Evolutionary conservation across 2,329 filamentous ascomycete genomes (phyloP), one percentile per base, ranked within the genome.

Genomic region (Pseudocercospora fuligena): DNA sequence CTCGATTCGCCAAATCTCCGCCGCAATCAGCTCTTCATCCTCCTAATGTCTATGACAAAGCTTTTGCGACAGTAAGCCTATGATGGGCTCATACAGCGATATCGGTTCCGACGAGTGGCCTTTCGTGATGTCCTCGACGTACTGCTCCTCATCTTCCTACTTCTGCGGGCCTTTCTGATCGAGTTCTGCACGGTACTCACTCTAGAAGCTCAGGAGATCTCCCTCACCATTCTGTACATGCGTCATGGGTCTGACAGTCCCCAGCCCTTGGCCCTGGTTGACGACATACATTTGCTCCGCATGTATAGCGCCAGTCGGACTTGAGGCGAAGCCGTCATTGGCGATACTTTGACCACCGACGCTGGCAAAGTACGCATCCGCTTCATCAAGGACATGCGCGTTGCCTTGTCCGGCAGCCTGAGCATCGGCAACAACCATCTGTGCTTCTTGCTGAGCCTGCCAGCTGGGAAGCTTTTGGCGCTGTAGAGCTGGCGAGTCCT

Each of bases 351-450:
- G 89, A 77, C 90, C 87, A 66, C 82, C 87, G 1, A 90, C 89
- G 53, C 89, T 90, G 16, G 91, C 89, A 79, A 97, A 98, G 80
- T 97, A 97, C 16, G 90, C 88, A 75, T 97, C 94, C 9, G 94
- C 94, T 63, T 95, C 93, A 74, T 86, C 91, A 40, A 96, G 71
- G 11, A 77, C 75, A 49, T 74, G 70, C 3, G 65, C 68, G 46
- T 72, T 73, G 5, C 63, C 60, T 36, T 66, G 63, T 27, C 58
- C 66, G 4, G 65, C 65, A 33, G 63, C 66, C 21, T 65, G 63
- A 2, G 65, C 65, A 27, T 75, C 76, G 33, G 68, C 66, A 2
- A 69, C 66, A 9, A 74, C 66, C 43, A 76, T 67, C 33, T 73
- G 75, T 8, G 73, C 71, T 21, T 73, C 69, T 61, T 73, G 71